Evolutionary conservation across 805 yeast species (phyloP), one percentile per base, ranked within the genome.

Genomic region (Kodamaea kakaduensis): DNA sequence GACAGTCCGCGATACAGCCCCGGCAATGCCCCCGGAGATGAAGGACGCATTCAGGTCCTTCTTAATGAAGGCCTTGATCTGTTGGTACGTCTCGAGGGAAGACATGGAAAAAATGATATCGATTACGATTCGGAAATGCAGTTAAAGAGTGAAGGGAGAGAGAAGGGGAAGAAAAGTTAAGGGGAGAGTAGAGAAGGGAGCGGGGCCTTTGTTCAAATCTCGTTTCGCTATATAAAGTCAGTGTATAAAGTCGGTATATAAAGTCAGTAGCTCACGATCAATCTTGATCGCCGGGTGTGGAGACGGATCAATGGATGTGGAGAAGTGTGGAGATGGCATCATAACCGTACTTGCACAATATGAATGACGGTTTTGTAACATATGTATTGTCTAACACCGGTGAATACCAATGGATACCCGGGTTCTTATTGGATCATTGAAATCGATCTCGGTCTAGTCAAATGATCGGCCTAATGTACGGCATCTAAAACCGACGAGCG

Each of bases 1-100:
- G 1, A 84, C 86, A 0, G 97, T 90, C 36, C 97, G 69, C 1
- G 95, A 84, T 0, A 82, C 66, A 0, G 87, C 87, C 12, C 94
- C 94, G 3, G 72, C 90, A 6, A 78, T 49, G 5, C 93, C 93
- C 10, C 94, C 94, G 5, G 85, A 73, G 6, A 82, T 40, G 24
- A 84, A 69, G 3, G 88, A 77, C 2, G 87, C 69, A 20, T 74
- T 73, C 12, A 79, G 70, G 36, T 78, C 84, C 14, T 58, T 56
- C 40, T 69, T 70, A 27, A 64, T 35, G 36, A 48, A 44, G 18
- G 21, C 19, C 43, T 58, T 62, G 37, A 45, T 13, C 23, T 16
- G 21, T 8, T 31, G 20, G 28, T 19, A 19, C 22, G 22, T 7
- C 22, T 7, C 9, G 6, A 9, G 6, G 6, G 22, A 9, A 19